Evolutionary conservation across 257 asterid species (phyloP), one percentile per base, ranked within the genome.

Genomic region (Rauvolfia tetraphylla): DNA sequence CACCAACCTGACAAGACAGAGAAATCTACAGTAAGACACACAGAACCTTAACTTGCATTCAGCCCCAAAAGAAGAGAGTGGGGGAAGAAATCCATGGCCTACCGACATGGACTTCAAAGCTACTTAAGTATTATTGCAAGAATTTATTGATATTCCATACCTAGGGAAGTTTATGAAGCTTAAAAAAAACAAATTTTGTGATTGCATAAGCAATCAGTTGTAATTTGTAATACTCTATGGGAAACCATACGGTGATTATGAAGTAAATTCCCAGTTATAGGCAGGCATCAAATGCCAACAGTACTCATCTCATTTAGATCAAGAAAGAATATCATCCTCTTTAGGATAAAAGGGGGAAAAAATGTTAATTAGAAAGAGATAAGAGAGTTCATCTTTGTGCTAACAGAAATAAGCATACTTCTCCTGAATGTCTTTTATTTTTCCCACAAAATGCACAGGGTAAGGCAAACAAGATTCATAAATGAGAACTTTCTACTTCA

Each of bases 1-100:
- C 96, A 1, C 98, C 99, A 25, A 92, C 98, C 99, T 95, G 87
- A 68, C 76, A 83, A 72, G 31, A 48, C 33, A 22, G 17, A 61
- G 62, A 18, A 41, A 59, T 75, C 42, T 6, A 36, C 65, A 14
- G 61, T 74, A n/a, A 75, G 33, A 62, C 42, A 62, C n/a, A 41
- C 42, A 44, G 62, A 33, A 23, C 23, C 22, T 42, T 18, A 73
- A 54, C 61, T 67, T n/a, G 36, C 41, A 54, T 38, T 48, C 63
- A 11, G 10, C 33, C 41, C 3, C 4, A 42, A 9, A 41, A 42
- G 41, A 58, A 36, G 41, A 41, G 31, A 23, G 27, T 25, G n/a
- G n/a, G n/a, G n/a, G 11, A 7, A 14, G 20, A 17, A 49, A 49
- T 49, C 20, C 22, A 49, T 49, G 56, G 15, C 56, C 56, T 14